phyloP scores from a whole-genome alignment of 345 rosid species.

The Passiflora organensis region DNA sequence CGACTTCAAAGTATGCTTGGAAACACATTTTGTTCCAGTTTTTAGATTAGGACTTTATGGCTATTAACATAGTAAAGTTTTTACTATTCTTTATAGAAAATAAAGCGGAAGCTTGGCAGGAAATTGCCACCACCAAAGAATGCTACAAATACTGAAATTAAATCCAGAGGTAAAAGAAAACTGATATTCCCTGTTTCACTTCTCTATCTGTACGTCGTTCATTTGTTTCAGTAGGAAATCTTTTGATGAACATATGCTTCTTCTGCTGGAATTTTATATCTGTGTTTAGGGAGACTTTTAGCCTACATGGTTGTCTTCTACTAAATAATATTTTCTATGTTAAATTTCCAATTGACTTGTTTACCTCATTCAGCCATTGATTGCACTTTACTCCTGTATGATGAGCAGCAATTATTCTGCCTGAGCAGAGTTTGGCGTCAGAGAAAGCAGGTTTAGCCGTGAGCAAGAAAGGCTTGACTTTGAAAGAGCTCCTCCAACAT shows the following conservation, averaged over 20 bases:
- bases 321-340: neutral
- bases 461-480: slow-evolving; percentile 83
- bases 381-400: too few species aligned
- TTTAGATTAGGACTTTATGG: neutral
- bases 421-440: slow-evolving; percentile 80
- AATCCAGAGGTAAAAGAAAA: slow-evolving; percentile 77
- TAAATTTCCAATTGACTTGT: too few species aligned
- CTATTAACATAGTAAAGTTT: neutral
- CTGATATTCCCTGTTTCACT: too few species aligned
- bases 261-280: neutral
- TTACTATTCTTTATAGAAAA: slow-evolving; percentile 47
- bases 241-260: too few species aligned
- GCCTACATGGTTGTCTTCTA: neutral
- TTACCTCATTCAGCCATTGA: too few species aligned
- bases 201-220: too few species aligned
- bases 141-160: slow-evolving; percentile 80
- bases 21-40: neutral
- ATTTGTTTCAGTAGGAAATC: too few species aligned
- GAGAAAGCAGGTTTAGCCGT: slow-evolving; percentile 78
- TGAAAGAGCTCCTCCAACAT: slow-evolving; percentile 77
- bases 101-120: slow-evolving; percentile 80
- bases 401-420: slow-evolving; percentile 74
- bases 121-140: slow-evolving; percentile 86
- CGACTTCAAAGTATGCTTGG: slow-evolving; percentile 62
- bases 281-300: neutral